phyloP scores from a whole-genome alignment of 306 rosid species.

The Cucurbita moschata region DNA sequence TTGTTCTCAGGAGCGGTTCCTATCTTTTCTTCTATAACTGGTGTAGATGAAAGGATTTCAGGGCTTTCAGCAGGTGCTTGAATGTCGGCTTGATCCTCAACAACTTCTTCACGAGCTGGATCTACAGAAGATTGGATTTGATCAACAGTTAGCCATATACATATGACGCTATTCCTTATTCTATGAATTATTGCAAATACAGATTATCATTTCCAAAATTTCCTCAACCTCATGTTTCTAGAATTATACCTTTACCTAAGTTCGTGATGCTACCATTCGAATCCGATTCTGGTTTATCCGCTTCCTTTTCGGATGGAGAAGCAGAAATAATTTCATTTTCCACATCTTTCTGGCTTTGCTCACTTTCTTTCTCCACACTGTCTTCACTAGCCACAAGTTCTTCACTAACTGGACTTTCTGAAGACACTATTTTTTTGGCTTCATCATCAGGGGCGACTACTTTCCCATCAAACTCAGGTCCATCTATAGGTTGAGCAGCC shows the following conservation, averaged over 20 bases:
- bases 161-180: not conserved
- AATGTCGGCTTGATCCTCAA: slow-evolving; percentile 5
- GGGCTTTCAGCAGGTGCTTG: slow-evolving; percentile 10
- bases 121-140: slow-evolving; percentile 10
- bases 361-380: slow-evolving; percentile 29
- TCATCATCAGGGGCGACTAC: slow-evolving; percentile 23
- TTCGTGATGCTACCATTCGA: slow-evolving; percentile 21
- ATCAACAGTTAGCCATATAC: not conserved
- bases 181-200: not conserved
- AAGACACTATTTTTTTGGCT: slow-evolving; percentile 11
- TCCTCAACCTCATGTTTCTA: not conserved
- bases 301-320: slow-evolving; percentile 21
- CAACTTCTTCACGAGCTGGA: slow-evolving; percentile 11
- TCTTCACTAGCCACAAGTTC: slow-evolving; percentile 21
- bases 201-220: not conserved
- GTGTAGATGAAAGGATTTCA: slow-evolving; percentile 22
- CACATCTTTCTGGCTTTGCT: slow-evolving; percentile 18
- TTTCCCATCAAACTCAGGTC: slow-evolving; percentile 19
- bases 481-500: slow-evolving; percentile 14
- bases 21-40: slow-evolving; percentile 17
- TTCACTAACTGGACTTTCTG: slow-evolving; percentile 19
- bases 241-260: slow-evolving; percentile 34
- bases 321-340: slow-evolving; percentile 25
- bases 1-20: slow-evolving; percentile 19
- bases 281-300: slow-evolving; percentile 23